Conservation (phyloP, 2,329 filamentous ascomycete species). For the Epichloe gansuensis region DNA sequence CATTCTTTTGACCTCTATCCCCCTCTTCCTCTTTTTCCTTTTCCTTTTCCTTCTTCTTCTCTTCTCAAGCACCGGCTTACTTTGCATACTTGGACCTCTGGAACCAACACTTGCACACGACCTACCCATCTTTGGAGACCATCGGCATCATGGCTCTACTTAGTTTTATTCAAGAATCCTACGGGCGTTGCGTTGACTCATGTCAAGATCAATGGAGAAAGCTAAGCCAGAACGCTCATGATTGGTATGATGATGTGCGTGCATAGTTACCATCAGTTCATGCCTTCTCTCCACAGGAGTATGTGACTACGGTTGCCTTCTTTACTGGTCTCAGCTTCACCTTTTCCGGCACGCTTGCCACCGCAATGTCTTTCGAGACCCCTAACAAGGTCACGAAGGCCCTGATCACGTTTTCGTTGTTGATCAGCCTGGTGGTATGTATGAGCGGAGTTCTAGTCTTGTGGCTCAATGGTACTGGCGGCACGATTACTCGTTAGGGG, state of each 20-base stretch:
- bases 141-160: neutral
- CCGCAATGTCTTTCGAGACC: neutral
- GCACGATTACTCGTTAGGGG: neutral
- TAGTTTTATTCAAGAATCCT: neutral
- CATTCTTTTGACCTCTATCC: too few species aligned
- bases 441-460: neutral
- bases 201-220: too few species aligned
- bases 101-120: neutral
- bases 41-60: neutral
- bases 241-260: neutral
- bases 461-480: neutral
- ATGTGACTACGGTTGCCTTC: neutral
- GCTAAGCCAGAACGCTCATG: neutral
- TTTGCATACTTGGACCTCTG: neutral
- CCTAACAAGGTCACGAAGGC: neutral
- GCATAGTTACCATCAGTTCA: neutral
- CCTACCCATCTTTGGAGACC: neutral
- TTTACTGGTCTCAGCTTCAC: neutral
- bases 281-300: neutral
- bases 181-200: rapidly evolving
- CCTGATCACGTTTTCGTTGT: neutral
- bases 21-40: neutral
- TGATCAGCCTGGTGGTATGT: neutral
- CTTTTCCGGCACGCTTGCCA: neutral
- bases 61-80: neutral